Conservation (phyloP, 2,329 filamentous ascomycete species). For the Juglanconis oblonga region DNA sequence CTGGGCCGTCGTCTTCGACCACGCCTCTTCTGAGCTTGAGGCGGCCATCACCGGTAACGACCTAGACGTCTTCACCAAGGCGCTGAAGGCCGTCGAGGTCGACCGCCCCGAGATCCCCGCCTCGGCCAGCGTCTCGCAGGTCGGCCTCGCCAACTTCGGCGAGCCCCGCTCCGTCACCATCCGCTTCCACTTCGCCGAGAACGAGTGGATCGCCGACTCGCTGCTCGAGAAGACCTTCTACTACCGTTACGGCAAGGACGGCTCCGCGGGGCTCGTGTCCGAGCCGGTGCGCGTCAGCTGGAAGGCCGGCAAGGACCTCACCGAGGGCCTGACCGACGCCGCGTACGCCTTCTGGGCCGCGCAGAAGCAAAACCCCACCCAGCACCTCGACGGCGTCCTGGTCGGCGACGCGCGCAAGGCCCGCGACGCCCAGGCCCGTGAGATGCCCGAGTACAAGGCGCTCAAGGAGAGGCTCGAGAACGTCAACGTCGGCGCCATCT, state of each 20-base stretch:
- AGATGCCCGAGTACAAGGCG: conserved; percentile 51
- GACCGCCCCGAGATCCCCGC: conserved; percentile 37
- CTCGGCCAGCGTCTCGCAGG: conserved; percentile 27
- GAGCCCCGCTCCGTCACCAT: conserved; percentile 63
- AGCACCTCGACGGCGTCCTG: conserved; percentile 19
- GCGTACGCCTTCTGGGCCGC: conserved; percentile 56
- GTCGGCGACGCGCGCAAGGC: conserved; percentile 18
- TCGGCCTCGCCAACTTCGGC: conserved; percentile 37
- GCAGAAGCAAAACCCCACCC: conserved; percentile 39
- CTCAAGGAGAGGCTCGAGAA: conserved; percentile 50
- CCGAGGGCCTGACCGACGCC: conserved; percentile 59
- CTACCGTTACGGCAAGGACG: conserved; percentile 56
- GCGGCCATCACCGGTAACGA: conserved; percentile 60
- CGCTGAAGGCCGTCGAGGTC: conserved; percentile 55
- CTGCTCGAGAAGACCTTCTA: conserved; percentile 66
- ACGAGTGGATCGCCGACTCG: conserved; percentile 59
- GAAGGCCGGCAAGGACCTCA: conserved; percentile 64
- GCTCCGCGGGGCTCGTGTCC: conserved; percentile 47
- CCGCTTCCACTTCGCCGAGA: conserved; percentile 53
- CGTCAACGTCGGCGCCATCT: conserved; percentile 34
- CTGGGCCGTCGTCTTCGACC: conserved; percentile 67
- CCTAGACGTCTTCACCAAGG: conserved; percentile 53
- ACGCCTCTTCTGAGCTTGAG: conserved; percentile 55
- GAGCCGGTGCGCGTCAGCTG: conserved; percentile 65
- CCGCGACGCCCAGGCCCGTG: conserved; percentile 11